Evolutionary conservation across 1,139 yeast genomes (phyloP), one percentile per base, ranked within the genome.

Genomic region (Sugiyamaella neomexicana): DNA sequence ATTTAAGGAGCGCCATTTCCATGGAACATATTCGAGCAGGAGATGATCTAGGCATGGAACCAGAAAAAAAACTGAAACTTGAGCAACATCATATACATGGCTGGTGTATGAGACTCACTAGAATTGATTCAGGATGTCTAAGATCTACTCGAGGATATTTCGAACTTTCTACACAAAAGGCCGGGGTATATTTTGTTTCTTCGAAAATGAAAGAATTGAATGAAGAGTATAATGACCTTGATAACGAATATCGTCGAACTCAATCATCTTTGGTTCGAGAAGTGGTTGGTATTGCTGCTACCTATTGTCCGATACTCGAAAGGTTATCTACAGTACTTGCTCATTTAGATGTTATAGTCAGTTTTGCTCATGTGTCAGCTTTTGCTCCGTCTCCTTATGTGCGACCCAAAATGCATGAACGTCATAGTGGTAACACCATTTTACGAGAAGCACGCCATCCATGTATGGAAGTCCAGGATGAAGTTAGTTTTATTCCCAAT

Each of bases 161-260:
- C 51, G 97, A 93, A 68, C 75, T 91, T 34, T 89, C 90, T 53
- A 90, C 98, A 0, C 95, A 89, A 36, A 93, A 93, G 69, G 96
- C 97, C 0, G 99, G 99, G 55, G 93, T 91, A 1, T 89, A 78
- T 68, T 93, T 93, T 74, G 89, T 96, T 5, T 89, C 96, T 2
- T 72, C 75, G 41, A 78, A 79, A 60, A 75, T 93, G 60, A 77
- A 80, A 44, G 73, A 75, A n/a, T 75, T 85, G 44, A 81, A 91
- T 7, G 74, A 75, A 46, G 81, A 83, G 57, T 85, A 83, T 63
- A 72, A 74, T 10, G 80, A 81, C 46, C 75, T 85, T 20, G 82
- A 83, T 57, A 76, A 77, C 15, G 86, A 85, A 56, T 93, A 91
- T 69, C 83, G 86, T 59, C 73, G 74, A 52, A 85, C 87, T 58